Evolutionary conservation across 2,329 filamentous ascomycete genomes (phyloP).

Genomic region (Botrytis porri): DNA sequence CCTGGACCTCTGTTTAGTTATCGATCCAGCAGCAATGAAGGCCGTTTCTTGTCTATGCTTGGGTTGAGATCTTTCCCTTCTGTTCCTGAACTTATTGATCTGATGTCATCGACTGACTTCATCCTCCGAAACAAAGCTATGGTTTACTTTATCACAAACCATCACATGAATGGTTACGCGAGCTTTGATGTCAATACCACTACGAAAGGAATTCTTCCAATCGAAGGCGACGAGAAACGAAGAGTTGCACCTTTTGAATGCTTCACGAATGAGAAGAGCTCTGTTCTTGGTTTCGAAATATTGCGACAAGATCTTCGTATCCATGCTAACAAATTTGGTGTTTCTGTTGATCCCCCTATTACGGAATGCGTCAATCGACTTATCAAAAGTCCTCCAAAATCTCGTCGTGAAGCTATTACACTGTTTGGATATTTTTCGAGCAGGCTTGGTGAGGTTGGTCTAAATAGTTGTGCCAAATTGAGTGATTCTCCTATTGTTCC

Average conservation of each 20-base stretch:
- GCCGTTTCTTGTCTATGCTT: slow-evolving; percentile 66
- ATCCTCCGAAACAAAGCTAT: slow-evolving; percentile 66
- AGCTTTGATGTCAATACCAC: slow-evolving; percentile 57
- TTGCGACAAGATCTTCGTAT: slow-evolving; percentile 71
- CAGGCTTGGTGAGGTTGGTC: slow-evolving; percentile 70
- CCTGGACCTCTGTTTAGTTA: slow-evolving; percentile 63
- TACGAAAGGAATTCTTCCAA: slow-evolving; percentile 64
- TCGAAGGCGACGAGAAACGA: slow-evolving; percentile 62
- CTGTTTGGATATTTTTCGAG: slow-evolving; percentile 83
- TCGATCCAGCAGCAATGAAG: slow-evolving; percentile 65
- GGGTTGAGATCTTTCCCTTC: slow-evolving; percentile 72
- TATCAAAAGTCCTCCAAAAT: slow-evolving; percentile 67
- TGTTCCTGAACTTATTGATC: slow-evolving; percentile 69
- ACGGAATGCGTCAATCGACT: slow-evolving; percentile 72
- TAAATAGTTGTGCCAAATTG: slow-evolving; percentile 57
- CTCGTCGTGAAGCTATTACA: slow-evolving; percentile 61
- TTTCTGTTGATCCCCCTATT: slow-evolving; percentile 77
- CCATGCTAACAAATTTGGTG: slow-evolving; percentile 82
- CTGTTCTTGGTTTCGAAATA: slow-evolving; percentile 77
- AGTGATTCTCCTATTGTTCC: slow-evolving; percentile 70
- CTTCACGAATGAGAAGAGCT: slow-evolving; percentile 75
- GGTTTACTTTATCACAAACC: slow-evolving; percentile 78
- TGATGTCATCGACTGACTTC: slow-evolving; percentile 65
- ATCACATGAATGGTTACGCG: slow-evolving; percentile 73
- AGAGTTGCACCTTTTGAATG: slow-evolving; percentile 73